Conservation (phyloP, 106 monocot genomes). For the Allium fistulosum region DNA sequence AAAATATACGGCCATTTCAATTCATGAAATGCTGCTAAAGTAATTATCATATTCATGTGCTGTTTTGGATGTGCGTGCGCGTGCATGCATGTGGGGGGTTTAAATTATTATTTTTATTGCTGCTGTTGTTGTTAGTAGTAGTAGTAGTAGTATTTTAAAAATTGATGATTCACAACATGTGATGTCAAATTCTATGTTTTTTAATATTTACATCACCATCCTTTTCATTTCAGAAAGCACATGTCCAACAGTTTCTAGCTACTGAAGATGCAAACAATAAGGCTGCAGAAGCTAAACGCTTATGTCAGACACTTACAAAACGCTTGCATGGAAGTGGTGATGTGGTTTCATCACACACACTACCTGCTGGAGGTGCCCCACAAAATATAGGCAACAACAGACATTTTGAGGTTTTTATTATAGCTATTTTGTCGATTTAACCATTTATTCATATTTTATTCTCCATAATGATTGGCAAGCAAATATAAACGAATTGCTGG, state of each 20-base stretch:
- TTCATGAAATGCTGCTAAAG: too few relatives aligned
- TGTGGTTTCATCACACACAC: constrained; percentile 27
- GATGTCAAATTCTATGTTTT: too few relatives aligned
- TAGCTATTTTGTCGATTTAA: not conserved
- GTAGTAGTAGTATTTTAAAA: too few relatives aligned
- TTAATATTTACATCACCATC: too few relatives aligned
- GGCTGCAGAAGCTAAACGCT: constrained; percentile 85
- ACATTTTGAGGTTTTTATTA: constrained; percentile 67
- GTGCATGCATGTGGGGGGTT: too few relatives aligned
- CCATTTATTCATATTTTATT: not conserved
- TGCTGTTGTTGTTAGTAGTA: too few relatives aligned
- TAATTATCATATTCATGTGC: too few relatives aligned
- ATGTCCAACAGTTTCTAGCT: constrained; percentile 95
- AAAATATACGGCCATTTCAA: too few relatives aligned
- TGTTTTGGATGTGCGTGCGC: too few relatives aligned
- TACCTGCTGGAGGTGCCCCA: constrained; percentile 46
- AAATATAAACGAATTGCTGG: not conserved
- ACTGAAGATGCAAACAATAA: constrained; percentile 98
- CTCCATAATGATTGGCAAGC: too few relatives aligned
- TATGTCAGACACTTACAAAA: constrained; percentile 70
- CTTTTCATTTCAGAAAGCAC: constrained; percentile 70
- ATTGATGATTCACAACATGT: too few relatives aligned
- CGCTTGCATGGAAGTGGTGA: constrained; percentile 67
- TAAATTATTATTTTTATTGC: too few relatives aligned
- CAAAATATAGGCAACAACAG: constrained; percentile 55